phyloP scores from a whole-genome alignment of 2,329 filamentous ascomycete genomes.

The Claviceps quebecensis region DNA sequence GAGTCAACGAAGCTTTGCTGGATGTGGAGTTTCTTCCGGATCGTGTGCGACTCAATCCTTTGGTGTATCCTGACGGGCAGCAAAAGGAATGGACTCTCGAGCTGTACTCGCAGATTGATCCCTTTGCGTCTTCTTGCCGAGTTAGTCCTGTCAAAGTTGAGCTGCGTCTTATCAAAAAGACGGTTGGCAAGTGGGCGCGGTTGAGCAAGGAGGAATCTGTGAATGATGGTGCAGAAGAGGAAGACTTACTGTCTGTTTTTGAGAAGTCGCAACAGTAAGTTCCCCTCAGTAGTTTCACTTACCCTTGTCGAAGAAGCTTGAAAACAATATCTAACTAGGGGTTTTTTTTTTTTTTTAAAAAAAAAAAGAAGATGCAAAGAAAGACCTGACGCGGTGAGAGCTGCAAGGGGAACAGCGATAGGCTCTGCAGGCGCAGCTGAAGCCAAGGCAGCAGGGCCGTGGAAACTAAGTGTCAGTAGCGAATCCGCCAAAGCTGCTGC shows the following conservation, averaged over 20 bases:
- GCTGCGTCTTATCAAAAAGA: conserved; percentile 54
- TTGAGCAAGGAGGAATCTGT: conserved; percentile 10
- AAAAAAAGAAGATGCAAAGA: neutral
- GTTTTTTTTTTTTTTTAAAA: neutral
- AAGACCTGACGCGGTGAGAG: neutral
- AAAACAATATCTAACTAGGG: neutral
- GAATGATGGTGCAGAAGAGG: neutral
- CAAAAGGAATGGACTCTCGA: conserved; percentile 48
- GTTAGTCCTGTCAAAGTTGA: conserved; percentile 72
- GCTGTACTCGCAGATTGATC: conserved; percentile 52
- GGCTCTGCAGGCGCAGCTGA: neutral
- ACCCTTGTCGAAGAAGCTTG: too few species aligned
- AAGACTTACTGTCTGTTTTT: neutral
- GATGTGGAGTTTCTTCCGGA: conserved; percentile 20
- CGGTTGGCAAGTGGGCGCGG: conserved; percentile 52
- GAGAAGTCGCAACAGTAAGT: neutral
- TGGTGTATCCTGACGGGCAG: conserved; percentile 32
- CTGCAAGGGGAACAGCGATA: neutral
- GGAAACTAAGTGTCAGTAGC: neutral
- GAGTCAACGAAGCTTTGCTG: conserved; percentile 25
- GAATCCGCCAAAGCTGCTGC: neutral
- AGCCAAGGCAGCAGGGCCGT: neutral
- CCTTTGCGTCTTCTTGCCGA: conserved; percentile 42
- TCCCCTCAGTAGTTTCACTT: neutral
- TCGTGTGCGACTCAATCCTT: conserved; percentile 14